Evolutionary conservation across 192 early-diverging fungal genomes (phyloP).

Genomic region (Coemansia sp.): DNA sequence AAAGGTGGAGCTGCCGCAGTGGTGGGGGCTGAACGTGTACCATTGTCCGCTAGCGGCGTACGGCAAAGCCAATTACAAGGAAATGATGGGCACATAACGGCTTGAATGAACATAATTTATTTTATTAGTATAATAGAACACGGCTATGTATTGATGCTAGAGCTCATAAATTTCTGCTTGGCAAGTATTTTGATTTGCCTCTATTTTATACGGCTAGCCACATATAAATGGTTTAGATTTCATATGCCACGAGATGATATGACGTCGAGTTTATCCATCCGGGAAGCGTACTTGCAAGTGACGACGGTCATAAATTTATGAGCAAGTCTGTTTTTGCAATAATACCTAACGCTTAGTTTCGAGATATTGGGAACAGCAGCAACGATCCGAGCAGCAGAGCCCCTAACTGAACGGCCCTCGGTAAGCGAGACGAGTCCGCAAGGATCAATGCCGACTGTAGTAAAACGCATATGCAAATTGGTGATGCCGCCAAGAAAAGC

Average conservation of each 20-base stretch:
- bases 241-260: background rate
- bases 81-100: background rate
- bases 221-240: background rate
- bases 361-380: background rate
- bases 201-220: background rate
- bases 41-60: conserved; percentile 45
- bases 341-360: background rate
- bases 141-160: no score
- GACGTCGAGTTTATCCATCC: background rate
- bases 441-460: background rate
- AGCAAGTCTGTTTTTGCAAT: background rate
- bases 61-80: conserved; percentile 17
- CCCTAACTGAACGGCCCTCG: background rate
- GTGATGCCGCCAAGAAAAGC: background rate
- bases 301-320: background rate
- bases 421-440: background rate
- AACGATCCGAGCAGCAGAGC: background rate
- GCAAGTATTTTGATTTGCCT: background rate
- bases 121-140: background rate
- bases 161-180: background rate
- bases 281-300: background rate
- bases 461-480: background rate
- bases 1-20: conserved; percentile 33
- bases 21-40: conserved; percentile 54
- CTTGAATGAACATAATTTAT: background rate